These are phyloP conservation scores for Trichoderma sp. DNA, from an alignment of 2,329 filamentous ascomycete species.

Conservation along the genomic window DNA sequence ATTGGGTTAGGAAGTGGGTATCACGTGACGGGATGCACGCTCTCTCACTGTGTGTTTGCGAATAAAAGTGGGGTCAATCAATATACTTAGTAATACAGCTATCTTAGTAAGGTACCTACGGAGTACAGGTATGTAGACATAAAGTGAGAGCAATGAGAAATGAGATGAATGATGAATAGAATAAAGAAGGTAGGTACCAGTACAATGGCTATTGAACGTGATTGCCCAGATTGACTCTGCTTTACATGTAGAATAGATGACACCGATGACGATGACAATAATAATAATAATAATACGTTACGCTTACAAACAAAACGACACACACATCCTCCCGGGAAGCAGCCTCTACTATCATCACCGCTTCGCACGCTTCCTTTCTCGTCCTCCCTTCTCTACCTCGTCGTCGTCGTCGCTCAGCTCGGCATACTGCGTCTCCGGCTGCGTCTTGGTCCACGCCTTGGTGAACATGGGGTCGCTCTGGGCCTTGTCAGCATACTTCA, in stretches of 20 bases:
- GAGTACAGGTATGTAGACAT: no score
- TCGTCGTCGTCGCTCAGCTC: constrained; percentile 85
- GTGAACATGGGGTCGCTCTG: constrained; percentile 94
- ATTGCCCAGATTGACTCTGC: no score
- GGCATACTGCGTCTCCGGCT: constrained; percentile 88
- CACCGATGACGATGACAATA: no score
- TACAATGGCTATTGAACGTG: no score
- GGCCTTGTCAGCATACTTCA: constrained; percentile 93
- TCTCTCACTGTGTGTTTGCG: neutral
- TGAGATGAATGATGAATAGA: no score
- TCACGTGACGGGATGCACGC: constrained; percentile 8
- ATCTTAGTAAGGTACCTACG: no score
- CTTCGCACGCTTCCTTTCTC: constrained; percentile 63
- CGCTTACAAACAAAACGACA: neutral
- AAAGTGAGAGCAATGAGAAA: neutral
- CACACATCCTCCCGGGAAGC: neutral
- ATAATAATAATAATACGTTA: neutral
- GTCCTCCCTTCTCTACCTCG: no score
- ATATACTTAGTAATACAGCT: no score
- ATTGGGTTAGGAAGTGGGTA: neutral
- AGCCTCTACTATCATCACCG: constrained; percentile 43
- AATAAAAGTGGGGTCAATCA: neutral
- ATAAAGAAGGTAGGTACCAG: no score
- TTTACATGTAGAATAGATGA: no score
- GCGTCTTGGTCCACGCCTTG: constrained; percentile 85